These are phyloP conservation scores for Sparassis latifolia DNA, from an alignment of 1,284 basidiomycete genomes.

Conservation along the genomic window DNA sequence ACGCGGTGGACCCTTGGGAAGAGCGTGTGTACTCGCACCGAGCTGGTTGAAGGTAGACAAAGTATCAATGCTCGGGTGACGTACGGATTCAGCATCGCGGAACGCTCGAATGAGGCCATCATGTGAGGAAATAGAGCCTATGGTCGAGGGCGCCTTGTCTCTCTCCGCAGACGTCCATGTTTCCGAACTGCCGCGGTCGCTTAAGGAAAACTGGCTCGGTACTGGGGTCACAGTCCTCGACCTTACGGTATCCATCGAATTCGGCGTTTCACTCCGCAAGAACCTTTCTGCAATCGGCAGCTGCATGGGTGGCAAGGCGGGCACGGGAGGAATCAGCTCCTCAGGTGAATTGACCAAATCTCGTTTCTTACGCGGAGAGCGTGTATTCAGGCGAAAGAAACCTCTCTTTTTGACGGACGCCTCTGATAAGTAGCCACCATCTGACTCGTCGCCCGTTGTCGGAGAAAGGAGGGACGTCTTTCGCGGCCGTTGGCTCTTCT, in stretches of 20 bases:
- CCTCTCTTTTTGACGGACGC: slow-evolving; percentile 22
- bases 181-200: slow-evolving; percentile 10
- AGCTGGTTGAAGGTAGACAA: slow-evolving; percentile 20
- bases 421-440: slow-evolving; percentile 36
- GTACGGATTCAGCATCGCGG: slow-evolving; percentile 24
- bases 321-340: slow-evolving; percentile 30
- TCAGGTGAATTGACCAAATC: slow-evolving; percentile 17
- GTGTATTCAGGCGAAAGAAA: slow-evolving; percentile 29
- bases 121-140: slow-evolving; percentile 5
- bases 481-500: slow-evolving; percentile 12
- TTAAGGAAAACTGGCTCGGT: slow-evolving; percentile 7
- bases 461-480: slow-evolving; percentile 17
- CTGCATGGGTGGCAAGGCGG: slow-evolving; percentile 25
- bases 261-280: slow-evolving; percentile 26
- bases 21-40: slow-evolving; percentile 6
- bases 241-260: slow-evolving; percentile 2
- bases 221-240: slow-evolving; percentile 19
- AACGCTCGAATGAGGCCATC: slow-evolving; percentile 22
- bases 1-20: neutral
- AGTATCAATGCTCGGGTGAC: slow-evolving; percentile 24
- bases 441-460: slow-evolving; percentile 29
- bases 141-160: neutral
- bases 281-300: slow-evolving; percentile 50
- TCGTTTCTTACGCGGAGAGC: slow-evolving; percentile 22
- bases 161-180: slow-evolving; percentile 10